Evolutionary conservation across 106 monocot species (phyloP), one percentile per base, ranked within the genome.

Genomic region (Iris macrosiphon): DNA sequence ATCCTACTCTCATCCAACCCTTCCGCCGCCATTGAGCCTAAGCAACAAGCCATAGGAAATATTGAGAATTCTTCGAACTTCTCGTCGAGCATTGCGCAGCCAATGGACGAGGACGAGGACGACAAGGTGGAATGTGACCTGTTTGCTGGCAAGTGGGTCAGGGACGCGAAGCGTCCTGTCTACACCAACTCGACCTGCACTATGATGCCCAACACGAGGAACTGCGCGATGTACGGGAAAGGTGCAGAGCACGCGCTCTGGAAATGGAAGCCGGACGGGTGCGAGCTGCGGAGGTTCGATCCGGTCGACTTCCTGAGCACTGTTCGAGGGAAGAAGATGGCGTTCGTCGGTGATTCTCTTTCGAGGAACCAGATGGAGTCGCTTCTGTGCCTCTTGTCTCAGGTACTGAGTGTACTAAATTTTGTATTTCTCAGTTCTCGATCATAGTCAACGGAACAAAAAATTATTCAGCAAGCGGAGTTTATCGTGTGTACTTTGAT

Each of bases 221-320:
- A 76, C 52, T 81, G 81, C 34, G 49, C 8, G 15, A 76, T 48
- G 44, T 68, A 76, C 23, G 81, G 81, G 20, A 81, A 81, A 57
- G 67, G 63, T 0, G 52, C 31, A 31, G 67, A 39, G 0, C 64
- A 27, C 20, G 21, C 72, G 24, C 28, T 63, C 31, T 81, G 81
- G 81, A 76, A 59, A 41, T 81, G 81, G 81, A 67, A 75, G 60
- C 81, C 81, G 0, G 32, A 72, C 9, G 63, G 59, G 39, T 82
- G 81, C 19, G 49, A 67, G 9, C 22, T 82, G 41, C 76, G 51
- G 8, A 46, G 43, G 21, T 76, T 82, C 16, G 40, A 76, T 14
- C 51, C 76, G 0, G 11, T 22, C 33, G 11, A 10, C 10, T 82
- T 82, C 53, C 32, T 76, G 21, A 32, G 19, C 6, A 51, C 57